Percentiles rank a stretch among this genome's conserved stretches.
These are phyloP conservation scores for Penicillium robsamsonii DNA, from an alignment of 495 filamentous ascomycete genomes.

Conservation along the genomic window DNA sequence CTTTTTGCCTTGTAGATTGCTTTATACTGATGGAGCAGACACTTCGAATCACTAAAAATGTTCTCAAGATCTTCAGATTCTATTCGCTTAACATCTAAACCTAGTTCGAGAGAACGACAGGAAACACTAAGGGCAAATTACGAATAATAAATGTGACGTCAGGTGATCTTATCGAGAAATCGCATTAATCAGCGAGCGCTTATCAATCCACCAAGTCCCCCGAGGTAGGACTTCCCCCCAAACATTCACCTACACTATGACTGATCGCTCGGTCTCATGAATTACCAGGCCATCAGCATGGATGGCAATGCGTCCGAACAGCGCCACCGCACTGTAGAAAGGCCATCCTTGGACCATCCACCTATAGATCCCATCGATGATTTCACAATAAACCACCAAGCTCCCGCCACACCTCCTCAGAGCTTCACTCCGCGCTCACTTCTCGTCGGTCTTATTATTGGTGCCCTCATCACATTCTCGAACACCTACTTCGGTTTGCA, in stretches of 20 bases:
- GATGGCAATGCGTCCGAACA: constrained; percentile 27
- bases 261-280: constrained; percentile 28
- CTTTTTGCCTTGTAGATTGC: not conserved
- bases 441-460: constrained; percentile 76
- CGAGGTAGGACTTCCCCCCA: not conserved
- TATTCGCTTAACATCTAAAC: not conserved
- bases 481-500: constrained; percentile 99
- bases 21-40: not conserved
- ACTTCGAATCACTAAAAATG: not conserved
- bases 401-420: constrained; percentile 34
- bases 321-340: constrained; percentile 2
- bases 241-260: constrained; percentile 9
- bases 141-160: constrained; percentile 14
- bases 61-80: not conserved
- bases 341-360: constrained; percentile 10
- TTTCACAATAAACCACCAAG: constrained; percentile 5
- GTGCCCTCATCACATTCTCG: constrained; percentile 86
- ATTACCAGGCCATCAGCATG: constrained; percentile 42
- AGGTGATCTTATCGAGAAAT: constrained; percentile 27
- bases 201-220: not conserved
- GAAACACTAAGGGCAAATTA: not conserved
- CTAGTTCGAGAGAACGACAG: not conserved
- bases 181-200: constrained; percentile 18
- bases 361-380: constrained; percentile 6
- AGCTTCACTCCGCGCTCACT: constrained; percentile 82